Base-by-base conservation (phyloP, 768 basidiomycete genomes). In the Lanmaoa pseudosensibilis region DNA sequence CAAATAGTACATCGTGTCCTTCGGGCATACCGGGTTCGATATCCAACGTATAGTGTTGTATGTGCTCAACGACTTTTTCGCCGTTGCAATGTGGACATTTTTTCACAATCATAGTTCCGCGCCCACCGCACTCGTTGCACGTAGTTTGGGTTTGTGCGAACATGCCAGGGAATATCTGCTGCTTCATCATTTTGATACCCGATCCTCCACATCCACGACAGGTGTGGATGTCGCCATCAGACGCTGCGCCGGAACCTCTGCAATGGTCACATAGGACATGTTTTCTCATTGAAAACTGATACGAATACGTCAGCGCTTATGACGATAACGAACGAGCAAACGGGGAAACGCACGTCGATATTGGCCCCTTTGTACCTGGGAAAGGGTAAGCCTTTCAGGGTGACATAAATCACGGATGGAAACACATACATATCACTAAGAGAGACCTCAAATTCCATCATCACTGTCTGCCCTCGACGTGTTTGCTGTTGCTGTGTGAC, bases 101-200 rank as follows among this genome's bases (percentile, higher is more conserved):
- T 58, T 83, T 84, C 61, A 80, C 83, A 67, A 98, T 90, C 47
- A 87, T 77, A 58, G 82, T 85, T 12, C 95, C 94, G 39, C 89
- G 86, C 3, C 96, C 96, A 46, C 81, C 78, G 68, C 96, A 98
- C 39, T 90, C 85, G 53, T 85, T 86, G 73, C 88, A 95, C 52
- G 88, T 84, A 41, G 82, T 78, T 74, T 95, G 92, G 13, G 85
- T 85, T 71, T 95, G 92, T 0, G 92, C 90, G 65, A 88, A 91
- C 95, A 97, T 97, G 25, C 94, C 95, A 2, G 95, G 94, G 80
- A 96, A 95, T 58, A 99, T 91, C 75, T 76, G 97, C 68, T 97
- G 94, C 53, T 92, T 87, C 46, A 87, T 82, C 23, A 97, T 71
- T 67, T 90, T 88, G 51, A 96, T 81, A 37, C 97, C 97, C 47